Percentiles rank a stretch among this genome's conserved stretches.
Evolutionary conservation across 345 rosid species (phyloP).

Genomic region (Erysimum cheiranthoides): DNA sequence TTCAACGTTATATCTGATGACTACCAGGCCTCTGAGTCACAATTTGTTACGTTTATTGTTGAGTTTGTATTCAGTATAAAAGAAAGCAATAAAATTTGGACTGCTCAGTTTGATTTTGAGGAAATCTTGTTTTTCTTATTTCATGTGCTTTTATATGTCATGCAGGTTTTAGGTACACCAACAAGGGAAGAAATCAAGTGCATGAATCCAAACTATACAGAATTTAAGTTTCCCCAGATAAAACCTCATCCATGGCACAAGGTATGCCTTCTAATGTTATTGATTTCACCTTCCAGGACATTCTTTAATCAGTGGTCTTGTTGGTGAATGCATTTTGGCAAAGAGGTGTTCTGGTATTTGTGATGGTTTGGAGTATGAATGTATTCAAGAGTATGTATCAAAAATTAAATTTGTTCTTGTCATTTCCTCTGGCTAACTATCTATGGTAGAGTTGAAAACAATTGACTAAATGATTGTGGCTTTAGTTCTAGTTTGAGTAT

Average conservation of each 20-base stretch:
- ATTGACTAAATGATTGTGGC: conserved; percentile 7
- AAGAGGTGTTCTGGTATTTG: conserved; percentile 1
- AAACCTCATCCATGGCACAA: conserved; percentile 99
- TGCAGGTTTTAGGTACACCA: conserved; percentile 90
- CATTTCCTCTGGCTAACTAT: neutral
- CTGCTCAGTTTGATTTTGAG: conserved; percentile 26
- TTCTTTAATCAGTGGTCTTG: conserved; percentile 12
- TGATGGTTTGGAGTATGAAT: conserved; percentile 25
- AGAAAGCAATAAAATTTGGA: conserved; percentile 20
- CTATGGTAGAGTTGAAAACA: neutral
- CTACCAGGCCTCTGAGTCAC: conserved; percentile 6
- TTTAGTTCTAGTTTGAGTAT: conserved; percentile 19
- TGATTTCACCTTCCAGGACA: conserved; percentile 9
- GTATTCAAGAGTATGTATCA: neutral
- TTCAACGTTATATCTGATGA: conserved; percentile 20
- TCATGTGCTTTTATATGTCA: conserved; percentile 23
- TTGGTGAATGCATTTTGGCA: neutral
- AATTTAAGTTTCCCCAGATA: conserved; percentile 90
- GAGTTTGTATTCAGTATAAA: conserved; percentile 18
- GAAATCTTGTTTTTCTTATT: conserved; percentile 25
- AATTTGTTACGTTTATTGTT: neutral
- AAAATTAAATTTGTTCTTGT: neutral
- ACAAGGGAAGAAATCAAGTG: conserved; percentile 97
- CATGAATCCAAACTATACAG: conserved; percentile 95
- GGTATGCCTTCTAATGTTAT: conserved; percentile 48